Base-by-base conservation (phyloP, 2,329 filamentous ascomycete genomes). In the Escovopsis weberi region DNA sequence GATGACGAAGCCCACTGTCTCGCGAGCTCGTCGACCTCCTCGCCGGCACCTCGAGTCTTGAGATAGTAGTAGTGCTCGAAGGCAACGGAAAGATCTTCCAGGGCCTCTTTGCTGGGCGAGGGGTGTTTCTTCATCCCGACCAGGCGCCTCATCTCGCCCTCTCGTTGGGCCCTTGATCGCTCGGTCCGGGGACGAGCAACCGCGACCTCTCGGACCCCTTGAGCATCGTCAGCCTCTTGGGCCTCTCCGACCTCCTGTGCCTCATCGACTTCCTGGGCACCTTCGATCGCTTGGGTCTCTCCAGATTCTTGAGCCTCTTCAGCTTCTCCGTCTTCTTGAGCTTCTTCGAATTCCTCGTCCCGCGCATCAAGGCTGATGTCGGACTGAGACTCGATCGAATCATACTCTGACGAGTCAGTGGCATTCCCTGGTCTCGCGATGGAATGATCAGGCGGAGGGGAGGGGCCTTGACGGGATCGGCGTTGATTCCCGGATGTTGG, bases 21-120 rank as follows among this genome's bases (percentile, higher is more conserved):
- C 3, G 54, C 52, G 23, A 60, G 52, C 43, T 65, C 60, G 40
- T 64, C 56, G 12, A 48, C 39, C 26, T 58, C 53, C 11, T 52
- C 45, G 2, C 49, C 33, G 6, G 43, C 41, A 3, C 46, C 48
- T 23, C 46, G 35, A 12, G 47, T 44, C 28, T 51, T 50, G 4
- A 55, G 43, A 23, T 48, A 45, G 9, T 50, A 49, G 40, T 63
- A 64, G 18, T 53, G 51, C 41, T 54, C 55, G 15, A 67, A 57
- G 2, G 58, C 60, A 30, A 47, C 44, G 39, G 62, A 59, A 23
- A 67, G 51, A n/a, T 59, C 51, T 39, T 65, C 58, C 19, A 68
- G 51, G 9, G 58, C 59, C 28, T 56, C 53, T 44, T 67, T 67
- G 52, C 60, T 66, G 2, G 66, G 65, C 2, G 65, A 68, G 6